Percentiles rank a stretch among this genome's conserved stretches.
These are phyloP conservation scores for Ogataea methylovora DNA, from an alignment of 805 yeast species.

Conservation along the genomic window DNA sequence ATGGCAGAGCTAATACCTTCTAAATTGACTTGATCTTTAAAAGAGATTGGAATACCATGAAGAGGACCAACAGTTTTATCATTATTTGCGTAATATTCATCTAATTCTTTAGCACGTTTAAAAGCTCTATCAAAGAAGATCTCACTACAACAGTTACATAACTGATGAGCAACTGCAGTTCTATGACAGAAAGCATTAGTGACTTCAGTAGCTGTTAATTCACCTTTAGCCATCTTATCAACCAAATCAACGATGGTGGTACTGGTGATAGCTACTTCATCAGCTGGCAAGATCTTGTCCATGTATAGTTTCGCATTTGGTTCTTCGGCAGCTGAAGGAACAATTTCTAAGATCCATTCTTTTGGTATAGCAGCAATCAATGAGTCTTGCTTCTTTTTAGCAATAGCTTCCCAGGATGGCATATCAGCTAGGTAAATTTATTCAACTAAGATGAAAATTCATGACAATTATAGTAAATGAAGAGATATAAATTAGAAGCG, in stretches of 20 bases:
- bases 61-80: slow-evolving; percentile 53
- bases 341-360: slow-evolving; percentile 19
- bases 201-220: slow-evolving; percentile 37
- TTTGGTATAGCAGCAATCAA: slow-evolving; percentile 17
- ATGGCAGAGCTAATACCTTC: slow-evolving; percentile 41
- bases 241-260: slow-evolving; percentile 5
- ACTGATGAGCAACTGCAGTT: slow-evolving; percentile 51
- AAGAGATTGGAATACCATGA: slow-evolving; percentile 52
- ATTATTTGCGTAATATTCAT: slow-evolving; percentile 35
- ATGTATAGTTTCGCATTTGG: slow-evolving; percentile 14
- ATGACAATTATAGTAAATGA: too few relatives aligned
- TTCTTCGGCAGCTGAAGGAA: slow-evolving; percentile 23
- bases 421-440: slow-evolving; percentile 58
- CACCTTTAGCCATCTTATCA: slow-evolving; percentile 17
- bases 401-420: slow-evolving; percentile 13
- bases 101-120: slow-evolving; percentile 46
- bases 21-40: slow-evolving; percentile 39
- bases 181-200: slow-evolving; percentile 50
- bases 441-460: too few relatives aligned
- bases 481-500: too few relatives aligned
- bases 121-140: slow-evolving; percentile 54
- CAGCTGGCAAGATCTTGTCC: slow-evolving; percentile 23
- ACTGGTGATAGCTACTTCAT: slow-evolving; percentile 33
- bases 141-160: slow-evolving; percentile 33
- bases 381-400: slow-evolving; percentile 11